phyloP scores from a whole-genome alignment of 2,329 filamentous ascomycete genomes.

The Diatrype stigma region DNA sequence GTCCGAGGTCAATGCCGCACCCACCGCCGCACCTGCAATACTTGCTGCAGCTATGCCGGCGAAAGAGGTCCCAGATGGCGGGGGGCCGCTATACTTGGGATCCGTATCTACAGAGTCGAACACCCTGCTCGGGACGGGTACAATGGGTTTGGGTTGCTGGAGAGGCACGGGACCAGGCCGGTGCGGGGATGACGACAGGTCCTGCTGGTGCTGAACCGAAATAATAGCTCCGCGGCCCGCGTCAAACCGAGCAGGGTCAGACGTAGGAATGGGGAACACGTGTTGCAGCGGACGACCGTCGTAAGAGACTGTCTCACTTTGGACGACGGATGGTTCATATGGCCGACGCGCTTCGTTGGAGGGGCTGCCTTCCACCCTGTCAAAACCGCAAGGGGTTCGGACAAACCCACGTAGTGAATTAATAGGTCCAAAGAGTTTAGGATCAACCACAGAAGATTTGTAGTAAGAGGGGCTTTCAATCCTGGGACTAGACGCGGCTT shows the following conservation, averaged over 20 bases:
- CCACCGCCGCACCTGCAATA: conserved; percentile 45
- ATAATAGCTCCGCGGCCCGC: conserved; percentile 47
- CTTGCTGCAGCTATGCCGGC: conserved; percentile 44
- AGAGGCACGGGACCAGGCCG: conserved; percentile 62
- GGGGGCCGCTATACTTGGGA: conserved; percentile 29
- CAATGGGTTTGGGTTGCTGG: conserved; percentile 80
- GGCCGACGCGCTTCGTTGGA: conserved; percentile 23
- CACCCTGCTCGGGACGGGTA: conserved; percentile 65
- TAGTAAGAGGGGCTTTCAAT: conserved; percentile 21
- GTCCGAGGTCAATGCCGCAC: conserved; percentile 40
- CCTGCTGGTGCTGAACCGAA: conserved; percentile 33
- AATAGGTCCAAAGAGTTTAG: conserved; percentile 53
- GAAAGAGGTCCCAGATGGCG: conserved; percentile 36
- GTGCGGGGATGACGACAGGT: conserved; percentile 35
- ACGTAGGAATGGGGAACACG: conserved; percentile 63
- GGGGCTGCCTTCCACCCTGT: conserved; percentile 32
- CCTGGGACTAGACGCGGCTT: not conserved
- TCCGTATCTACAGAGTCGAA: conserved; percentile 50
- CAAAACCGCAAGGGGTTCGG: conserved; percentile 53
- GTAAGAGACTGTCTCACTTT: conserved; percentile 31
- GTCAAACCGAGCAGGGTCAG: conserved; percentile 61
- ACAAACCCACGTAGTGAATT: conserved; percentile 58
- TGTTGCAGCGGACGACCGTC: conserved; percentile 49
- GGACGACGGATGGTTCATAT: conserved; percentile 32
- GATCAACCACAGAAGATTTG: conserved; percentile 49